Evolutionary conservation across 208 protist species (phyloP).

Genomic region (Leishmania mexicana): DNA sequence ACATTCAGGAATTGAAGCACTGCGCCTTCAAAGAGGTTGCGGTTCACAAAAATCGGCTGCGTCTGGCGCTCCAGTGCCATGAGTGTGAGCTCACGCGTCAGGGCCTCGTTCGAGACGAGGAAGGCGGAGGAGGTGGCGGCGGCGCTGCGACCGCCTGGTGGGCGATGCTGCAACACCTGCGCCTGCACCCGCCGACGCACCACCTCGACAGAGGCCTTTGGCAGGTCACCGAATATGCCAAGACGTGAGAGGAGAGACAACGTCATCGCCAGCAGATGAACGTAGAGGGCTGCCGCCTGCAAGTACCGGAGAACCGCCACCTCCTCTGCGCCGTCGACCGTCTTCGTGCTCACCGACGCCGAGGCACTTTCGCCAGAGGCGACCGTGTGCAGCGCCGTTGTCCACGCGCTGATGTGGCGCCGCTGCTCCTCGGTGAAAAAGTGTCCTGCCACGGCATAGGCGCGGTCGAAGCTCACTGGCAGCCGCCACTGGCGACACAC

Average conservation of each 20-base stretch:
- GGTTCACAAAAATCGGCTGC: conserved; percentile 43
- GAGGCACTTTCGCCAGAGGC: not conserved
- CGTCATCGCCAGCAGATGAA: conserved; percentile 59
- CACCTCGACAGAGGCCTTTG: conserved; percentile 4
- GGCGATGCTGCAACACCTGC: conserved; percentile 10
- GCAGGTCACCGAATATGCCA: conserved; percentile 41
- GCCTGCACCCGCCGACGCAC: conserved; percentile 19
- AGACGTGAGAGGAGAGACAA: conserved; percentile 41
- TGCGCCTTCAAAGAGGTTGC: conserved; percentile 58
- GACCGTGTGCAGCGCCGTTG: conserved; percentile 3
- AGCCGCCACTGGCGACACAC: conserved; percentile 45
- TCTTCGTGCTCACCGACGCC: not conserved
- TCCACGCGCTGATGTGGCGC: conserved; percentile 19
- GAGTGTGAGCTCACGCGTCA: conserved; percentile 14
- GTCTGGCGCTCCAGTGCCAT: conserved; percentile 44
- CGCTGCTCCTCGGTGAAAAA: conserved; percentile 46
- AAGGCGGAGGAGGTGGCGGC: not conserved
- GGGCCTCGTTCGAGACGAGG: not conserved
- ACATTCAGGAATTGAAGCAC: conserved; percentile 81
- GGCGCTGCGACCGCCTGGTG: not conserved
- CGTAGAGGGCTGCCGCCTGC: conserved; percentile 53
- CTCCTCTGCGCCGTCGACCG: conserved; percentile 30
- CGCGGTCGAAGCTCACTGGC: conserved; percentile 40
- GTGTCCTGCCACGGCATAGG: conserved; percentile 21
- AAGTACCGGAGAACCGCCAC: conserved; percentile 62